Conservation (phyloP, 2,329 filamentous ascomycete species). For the Colletotrichum endophyticum region DNA sequence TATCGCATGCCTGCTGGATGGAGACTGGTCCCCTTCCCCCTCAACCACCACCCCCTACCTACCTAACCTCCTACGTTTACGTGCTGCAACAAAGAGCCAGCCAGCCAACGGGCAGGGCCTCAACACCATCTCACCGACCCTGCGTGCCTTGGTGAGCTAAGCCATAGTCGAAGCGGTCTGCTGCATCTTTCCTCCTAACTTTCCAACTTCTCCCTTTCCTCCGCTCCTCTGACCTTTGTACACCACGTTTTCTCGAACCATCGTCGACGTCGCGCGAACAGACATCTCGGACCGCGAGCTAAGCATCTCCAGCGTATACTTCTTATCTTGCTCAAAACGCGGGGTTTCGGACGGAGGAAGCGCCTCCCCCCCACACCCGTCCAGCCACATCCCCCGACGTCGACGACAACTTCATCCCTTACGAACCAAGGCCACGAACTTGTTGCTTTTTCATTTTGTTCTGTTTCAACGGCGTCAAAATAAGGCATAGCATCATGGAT, state of each 20-base stretch:
- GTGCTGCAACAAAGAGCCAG: slow-evolving; percentile 9
- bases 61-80: neutral
- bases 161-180: slow-evolving; percentile 14
- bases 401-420: neutral
- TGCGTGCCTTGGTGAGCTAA: slow-evolving; percentile 15
- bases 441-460: neutral
- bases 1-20: slow-evolving; percentile 8
- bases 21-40: neutral
- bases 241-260: slow-evolving; percentile 2
- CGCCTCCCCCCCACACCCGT: slow-evolving; percentile 9
- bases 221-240: neutral
- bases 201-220: neutral
- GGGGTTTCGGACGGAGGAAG: slow-evolving; percentile 20
- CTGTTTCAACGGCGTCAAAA: neutral
- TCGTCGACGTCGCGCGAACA: slow-evolving; percentile 7
- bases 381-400: slow-evolving; percentile 7
- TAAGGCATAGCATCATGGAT: slow-evolving; percentile 4
- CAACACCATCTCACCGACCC: slow-evolving; percentile 21
- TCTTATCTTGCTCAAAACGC: slow-evolving; percentile 19
- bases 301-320: slow-evolving; percentile 14
- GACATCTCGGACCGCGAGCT: slow-evolving; percentile 17
- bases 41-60: neutral
- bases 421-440: neutral
- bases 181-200: neutral
- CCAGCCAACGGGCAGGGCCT: slow-evolving; percentile 11